Base-by-base conservation (phyloP, 1,284 basidiomycete genomes). In the Wallemia mellicola region DNA sequence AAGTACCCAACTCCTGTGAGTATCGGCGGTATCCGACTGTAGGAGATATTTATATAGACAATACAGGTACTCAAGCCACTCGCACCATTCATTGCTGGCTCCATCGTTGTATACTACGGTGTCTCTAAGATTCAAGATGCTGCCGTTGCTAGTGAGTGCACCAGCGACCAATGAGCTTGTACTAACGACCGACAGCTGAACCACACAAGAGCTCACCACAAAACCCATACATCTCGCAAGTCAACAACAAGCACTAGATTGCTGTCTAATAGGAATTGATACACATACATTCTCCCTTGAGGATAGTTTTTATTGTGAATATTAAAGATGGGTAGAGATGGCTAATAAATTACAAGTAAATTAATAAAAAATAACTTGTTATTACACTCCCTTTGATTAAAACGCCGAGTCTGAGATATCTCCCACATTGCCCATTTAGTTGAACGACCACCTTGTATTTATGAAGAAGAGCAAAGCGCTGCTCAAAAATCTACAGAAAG, bases 61-160 rank as follows among this genome's bases (percentile, higher is more conserved):
- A 22, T 27, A 60, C 64, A 70, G 68, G 62, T 69, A 63, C 56
- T 65, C 61, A 67, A 67, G 64, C 68, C 68, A 60, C 59, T 68
- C 59, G 65, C 64, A 62, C 68, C 68, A 58, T 70, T 70, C 67
- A 62, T 68, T 63, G 62, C 67, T 63, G 66, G 65, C 60, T 62
- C 64, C 27, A 65, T 59, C 60, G 62, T 69, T 62, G 66, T 66
- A 63, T 64, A 63, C 58, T 66, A 60, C 61, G 67, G 67, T 60
- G 67, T 68, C 58, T 58, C 58, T 60, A 68, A 68, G 66, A 58
- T 65, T 59, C 68, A 70, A 65, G 63, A 63, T 55, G 60, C 64
- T 17, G 38, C 38, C 38, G 38, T 48, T 48, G 5, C 30, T 32
- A 9, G 30, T 32, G 30, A 32, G 30, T 32, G 30, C 19, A 19